These are phyloP conservation scores for Saccharomyces hybrid DNA, from an alignment of 1,139 yeast genomes.

Conservation along the genomic window DNA sequence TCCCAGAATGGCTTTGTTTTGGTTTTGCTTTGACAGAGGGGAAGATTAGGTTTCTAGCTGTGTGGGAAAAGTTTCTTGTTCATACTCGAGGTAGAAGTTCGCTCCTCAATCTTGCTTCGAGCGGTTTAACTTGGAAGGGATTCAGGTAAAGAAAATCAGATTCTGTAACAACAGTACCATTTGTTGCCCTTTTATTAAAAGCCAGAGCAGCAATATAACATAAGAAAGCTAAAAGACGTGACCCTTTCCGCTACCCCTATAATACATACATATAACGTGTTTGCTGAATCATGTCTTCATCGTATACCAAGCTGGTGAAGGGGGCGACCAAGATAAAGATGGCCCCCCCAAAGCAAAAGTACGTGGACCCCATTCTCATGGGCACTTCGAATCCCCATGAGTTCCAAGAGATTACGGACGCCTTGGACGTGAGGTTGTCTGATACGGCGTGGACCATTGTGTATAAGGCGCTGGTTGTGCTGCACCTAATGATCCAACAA, in stretches of 20 bases:
- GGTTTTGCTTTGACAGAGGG: not conserved
- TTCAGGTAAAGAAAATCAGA: not conserved
- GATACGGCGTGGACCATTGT: slow-evolving; percentile 88
- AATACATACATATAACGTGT: not conserved
- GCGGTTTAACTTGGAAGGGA: no score
- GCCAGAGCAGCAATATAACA: no score
- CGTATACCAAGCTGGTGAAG: slow-evolving; percentile 44
- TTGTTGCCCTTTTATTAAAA: not conserved
- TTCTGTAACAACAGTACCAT: not conserved
- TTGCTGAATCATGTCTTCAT: slow-evolving; percentile 4
- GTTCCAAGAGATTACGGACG: slow-evolving; percentile 60
- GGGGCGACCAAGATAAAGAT: slow-evolving; percentile 67
- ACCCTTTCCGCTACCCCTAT: not conserved
- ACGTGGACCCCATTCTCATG: slow-evolving; percentile 83
- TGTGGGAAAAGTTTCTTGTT: not conserved
- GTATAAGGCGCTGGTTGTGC: slow-evolving; percentile 76
- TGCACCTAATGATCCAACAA: slow-evolving; percentile 87
- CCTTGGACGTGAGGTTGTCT: slow-evolving; percentile 52
- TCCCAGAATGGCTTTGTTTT: not conserved
- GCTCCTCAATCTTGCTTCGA: not conserved
- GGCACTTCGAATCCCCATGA: slow-evolving; percentile 59
- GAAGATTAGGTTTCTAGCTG: not conserved
- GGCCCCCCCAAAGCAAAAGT: slow-evolving; percentile 99
- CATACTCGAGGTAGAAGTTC: not conserved
- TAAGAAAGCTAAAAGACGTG: not conserved